Evolutionary conservation across 768 basidiomycete genomes (phyloP), one percentile per base, ranked within the genome.

Genomic region (Mycena sanguinolenta): DNA sequence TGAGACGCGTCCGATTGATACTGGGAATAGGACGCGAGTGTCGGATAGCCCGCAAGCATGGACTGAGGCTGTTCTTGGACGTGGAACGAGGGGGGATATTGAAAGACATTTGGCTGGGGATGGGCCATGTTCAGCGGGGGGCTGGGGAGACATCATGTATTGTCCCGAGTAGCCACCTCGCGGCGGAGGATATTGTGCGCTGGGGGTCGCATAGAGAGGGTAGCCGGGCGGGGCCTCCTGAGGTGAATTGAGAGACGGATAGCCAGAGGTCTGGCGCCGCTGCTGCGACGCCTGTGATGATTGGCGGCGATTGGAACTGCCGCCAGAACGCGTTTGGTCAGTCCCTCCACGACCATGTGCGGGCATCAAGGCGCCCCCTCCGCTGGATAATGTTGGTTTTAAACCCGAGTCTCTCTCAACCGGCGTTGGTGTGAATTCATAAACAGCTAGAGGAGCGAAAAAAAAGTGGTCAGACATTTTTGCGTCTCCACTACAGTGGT

Each of bases 111-210:
- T 4, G 83, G 61, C 65, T 80, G 80, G 53, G 82, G 69, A 63
- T 85, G 85, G 7, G 75, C 76, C 69, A 85, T 77, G 36, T 66
- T 80, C 62, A 81, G 73, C 14, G 81, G 78, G n/a, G 27, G 82
- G 81, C 73, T 84, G 86, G 3, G 82, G 69, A 73, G 87, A 79
- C 77, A 87, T 80, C 75, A 82, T 77, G 80, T 89, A 89, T 78
- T 83, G 87, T 63, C 84, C 83, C 30, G 81, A 75, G 67, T 84
- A 86, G 73, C 75, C 75, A 30, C 75, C 52, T 25, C 74, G 79
- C 36, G 79, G 63, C 12, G 79, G 62, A 10, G 79, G 49, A 63
- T 82, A 80, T 65, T 77, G 80, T 65, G 73, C 36, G 16, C 19
- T 39, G 32, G 62, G 27, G 52, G 60, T 52, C n/a, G 59, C 25